Conservation (phyloP, 2,329 filamentous ascomycete genomes). For the Neofusicoccum laricinum region DNA sequence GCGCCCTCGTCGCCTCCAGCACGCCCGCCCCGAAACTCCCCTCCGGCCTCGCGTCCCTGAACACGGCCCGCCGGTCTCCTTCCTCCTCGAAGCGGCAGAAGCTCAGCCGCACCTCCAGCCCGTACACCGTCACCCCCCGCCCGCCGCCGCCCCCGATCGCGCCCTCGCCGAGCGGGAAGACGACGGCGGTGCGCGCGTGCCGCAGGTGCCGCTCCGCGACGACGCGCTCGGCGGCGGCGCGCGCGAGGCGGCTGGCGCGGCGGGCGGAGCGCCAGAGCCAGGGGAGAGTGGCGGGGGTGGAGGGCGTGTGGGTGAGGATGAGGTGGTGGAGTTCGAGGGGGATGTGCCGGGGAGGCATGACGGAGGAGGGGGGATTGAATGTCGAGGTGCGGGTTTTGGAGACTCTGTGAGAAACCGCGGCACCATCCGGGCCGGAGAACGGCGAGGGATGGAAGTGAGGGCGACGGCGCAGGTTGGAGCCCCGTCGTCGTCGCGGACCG, state of each 20-base stretch:
- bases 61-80: neutral
- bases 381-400: too few species aligned
- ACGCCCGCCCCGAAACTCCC: neutral
- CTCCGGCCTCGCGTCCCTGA: neutral
- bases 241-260: neutral
- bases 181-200: neutral
- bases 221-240: conserved; percentile 1
- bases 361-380: too few species aligned
- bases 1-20: neutral
- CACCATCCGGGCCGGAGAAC: too few species aligned
- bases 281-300: neutral
- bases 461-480: too few species aligned
- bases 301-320: neutral
- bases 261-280: neutral
- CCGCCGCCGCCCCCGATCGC: neutral
- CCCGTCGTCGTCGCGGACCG: too few species aligned
- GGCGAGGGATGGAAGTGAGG: too few species aligned
- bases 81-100: neutral
- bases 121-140: neutral
- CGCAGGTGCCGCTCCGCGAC: neutral
- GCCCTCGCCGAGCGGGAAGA: neutral
- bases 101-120: neutral
- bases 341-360: neutral
- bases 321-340: neutral
- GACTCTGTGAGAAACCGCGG: too few species aligned